Base-by-base conservation (phyloP, 768 basidiomycete genomes). In the Agrocybe chaxingu region DNA sequence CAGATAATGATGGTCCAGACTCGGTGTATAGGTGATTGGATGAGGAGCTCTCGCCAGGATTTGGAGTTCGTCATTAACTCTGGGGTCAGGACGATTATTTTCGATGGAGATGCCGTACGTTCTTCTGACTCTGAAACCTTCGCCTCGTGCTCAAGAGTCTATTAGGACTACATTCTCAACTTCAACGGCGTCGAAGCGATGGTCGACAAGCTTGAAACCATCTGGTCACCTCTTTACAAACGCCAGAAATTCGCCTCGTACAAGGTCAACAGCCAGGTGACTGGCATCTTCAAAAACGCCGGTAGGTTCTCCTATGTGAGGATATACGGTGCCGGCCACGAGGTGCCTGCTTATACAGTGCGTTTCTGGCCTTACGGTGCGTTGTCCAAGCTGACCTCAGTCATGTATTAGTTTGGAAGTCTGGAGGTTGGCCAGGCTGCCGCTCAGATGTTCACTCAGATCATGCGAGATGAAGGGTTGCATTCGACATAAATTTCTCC, bases 211-310 rank as follows among this genome's bases (percentile, higher is more conserved):
- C 70, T 83, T 1, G 58, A 75, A 36, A 81, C 80, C 19, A 61
- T 70, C 51, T 78, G 77, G 62, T 73, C 70, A 2, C 12, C 70
- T 0, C 16, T 66, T 16, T 82, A 70, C 58, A 65, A 73, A 35
- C 45, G 65, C 37, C 75, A 79, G 56, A 13, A 57, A 0, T 81
- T 80, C 61, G 54, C 70, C 8, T 69, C 70, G 41, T 83, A 71
- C 64, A 80, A 68, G 0, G 81, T 84, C 11, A 58, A 67, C 1
- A 82, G 82, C 0, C 69, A 75, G 50, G 50, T 61, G 2, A 67
- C 82, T 4, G 82, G 81, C 3, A 62, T 76, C 31, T 81, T 68
- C 67, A 84, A 84, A 68, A 81, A 80, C 49, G 80, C 81, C 4
- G 81, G 81, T 8, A 78, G 69, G 1, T 70, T 75, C 61, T 80